Conservation (phyloP, 2,329 filamentous ascomycete genomes). For the Fusarium concolor region DNA sequence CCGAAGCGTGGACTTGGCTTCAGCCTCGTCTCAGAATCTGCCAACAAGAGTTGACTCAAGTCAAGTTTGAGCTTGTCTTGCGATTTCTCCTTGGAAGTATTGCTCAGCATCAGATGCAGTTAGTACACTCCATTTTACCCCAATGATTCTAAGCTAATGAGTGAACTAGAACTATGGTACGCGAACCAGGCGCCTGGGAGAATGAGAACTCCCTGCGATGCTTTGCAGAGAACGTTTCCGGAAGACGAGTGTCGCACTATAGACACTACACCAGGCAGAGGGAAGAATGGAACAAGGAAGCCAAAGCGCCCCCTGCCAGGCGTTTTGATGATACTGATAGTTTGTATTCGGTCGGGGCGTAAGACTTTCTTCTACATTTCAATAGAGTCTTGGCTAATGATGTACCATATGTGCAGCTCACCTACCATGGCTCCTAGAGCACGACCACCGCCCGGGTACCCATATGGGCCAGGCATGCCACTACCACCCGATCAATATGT, state of each 20-base stretch:
- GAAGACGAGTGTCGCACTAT: not conserved
- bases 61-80: slow-evolving; percentile 9
- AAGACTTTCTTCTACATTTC: accelerated
- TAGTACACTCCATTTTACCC: accelerated
- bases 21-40: not conserved
- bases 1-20: not conserved
- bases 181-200: not conserved
- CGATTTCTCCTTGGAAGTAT: slow-evolving; percentile 11
- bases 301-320: accelerated
- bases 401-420: not conserved
- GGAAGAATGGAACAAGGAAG: accelerated
- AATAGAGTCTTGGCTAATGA: not conserved
- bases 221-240: not conserved
- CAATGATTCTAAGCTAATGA: accelerated
- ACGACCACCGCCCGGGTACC: too few relatives aligned
- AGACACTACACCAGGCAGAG: not conserved
- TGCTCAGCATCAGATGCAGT: slow-evolving; percentile 5
- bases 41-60: not conserved
- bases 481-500: too few relatives aligned
- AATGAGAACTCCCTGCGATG: not conserved
- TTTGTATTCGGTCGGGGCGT: not conserved
- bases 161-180: not conserved
- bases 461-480: too few relatives aligned
- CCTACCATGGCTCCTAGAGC: not conserved
- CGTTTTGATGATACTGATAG: not conserved